A percentile compares a stretch with the other conserved stretches of the same genome.
These are phyloP conservation scores for Fusarium sp. DNA, from an alignment of 2,329 filamentous ascomycete genomes.

Conservation along the genomic window DNA sequence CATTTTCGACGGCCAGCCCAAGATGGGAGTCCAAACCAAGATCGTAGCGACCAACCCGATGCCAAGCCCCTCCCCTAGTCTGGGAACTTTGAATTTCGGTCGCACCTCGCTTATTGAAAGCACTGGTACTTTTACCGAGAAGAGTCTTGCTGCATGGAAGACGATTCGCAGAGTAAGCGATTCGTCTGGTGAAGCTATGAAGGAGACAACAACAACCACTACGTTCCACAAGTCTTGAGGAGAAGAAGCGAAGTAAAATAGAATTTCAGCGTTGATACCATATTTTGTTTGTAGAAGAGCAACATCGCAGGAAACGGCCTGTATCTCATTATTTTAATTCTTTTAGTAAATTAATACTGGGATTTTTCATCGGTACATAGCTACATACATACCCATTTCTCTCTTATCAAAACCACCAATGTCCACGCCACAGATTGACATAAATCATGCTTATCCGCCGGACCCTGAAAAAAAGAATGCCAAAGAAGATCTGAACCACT, in stretches of 20 bases:
- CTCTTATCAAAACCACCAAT: not conserved
- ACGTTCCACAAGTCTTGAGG: slow-evolving; percentile 18
- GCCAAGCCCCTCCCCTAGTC: slow-evolving; percentile 40
- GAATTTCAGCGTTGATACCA: slow-evolving; percentile 33
- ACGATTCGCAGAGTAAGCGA: slow-evolving; percentile 46
- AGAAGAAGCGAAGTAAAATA: not conserved
- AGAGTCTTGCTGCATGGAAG: slow-evolving; percentile 39
- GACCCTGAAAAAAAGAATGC: slow-evolving; percentile 27
- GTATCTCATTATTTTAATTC: slow-evolving; percentile 27
- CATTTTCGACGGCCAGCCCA: slow-evolving; percentile 38
- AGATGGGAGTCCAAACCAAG: slow-evolving; percentile 45
- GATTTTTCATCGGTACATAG: not conserved
- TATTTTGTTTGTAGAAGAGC: slow-evolving; percentile 12
- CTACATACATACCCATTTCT: not conserved
- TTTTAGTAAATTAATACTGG: slow-evolving; percentile 39
- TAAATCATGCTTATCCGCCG: not conserved
- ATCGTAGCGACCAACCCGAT: slow-evolving; percentile 44
- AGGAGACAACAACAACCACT: slow-evolving; percentile 22
- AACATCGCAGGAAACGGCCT: slow-evolving; percentile 42
- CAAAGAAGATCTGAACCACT: slow-evolving; percentile 34
- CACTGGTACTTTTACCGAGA: slow-evolving; percentile 35
- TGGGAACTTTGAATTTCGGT: slow-evolving; percentile 44
- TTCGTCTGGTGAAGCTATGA: slow-evolving; percentile 35
- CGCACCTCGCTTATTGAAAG: slow-evolving; percentile 44
- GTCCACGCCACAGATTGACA: not conserved